A percentile compares a stretch with the other conserved stretches of the same genome.
phyloP scores from a whole-genome alignment of 331 rosid species.

The Acacia pycnantha region DNA sequence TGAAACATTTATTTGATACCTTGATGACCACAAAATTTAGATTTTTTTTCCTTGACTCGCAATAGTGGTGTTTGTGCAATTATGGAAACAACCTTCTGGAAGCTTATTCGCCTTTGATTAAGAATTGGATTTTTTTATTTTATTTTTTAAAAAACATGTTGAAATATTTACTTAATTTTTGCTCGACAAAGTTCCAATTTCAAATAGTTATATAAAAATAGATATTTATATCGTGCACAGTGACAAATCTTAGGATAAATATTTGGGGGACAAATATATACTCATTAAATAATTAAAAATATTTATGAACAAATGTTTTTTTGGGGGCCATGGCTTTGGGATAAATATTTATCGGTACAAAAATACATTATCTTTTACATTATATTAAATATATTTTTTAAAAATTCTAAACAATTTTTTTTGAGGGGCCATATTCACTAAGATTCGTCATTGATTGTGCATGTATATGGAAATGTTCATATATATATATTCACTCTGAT shows the following conservation, averaged over 20 bases:
- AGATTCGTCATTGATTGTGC: too few species aligned
- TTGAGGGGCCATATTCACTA: too few species aligned
- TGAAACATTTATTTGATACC: background rate
- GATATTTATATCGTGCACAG: background rate
- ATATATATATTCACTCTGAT: too few species aligned
- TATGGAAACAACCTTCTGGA: background rate
- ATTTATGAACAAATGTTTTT: too few species aligned
- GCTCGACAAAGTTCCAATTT: background rate
- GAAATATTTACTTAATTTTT: background rate
- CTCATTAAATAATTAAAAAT: too few species aligned
- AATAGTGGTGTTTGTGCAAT: background rate
- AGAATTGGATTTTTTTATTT: background rate
- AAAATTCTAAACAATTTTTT: too few species aligned
- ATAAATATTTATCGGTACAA: too few species aligned
- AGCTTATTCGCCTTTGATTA: background rate
- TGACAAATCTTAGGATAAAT: too few species aligned
- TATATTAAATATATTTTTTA: too few species aligned
- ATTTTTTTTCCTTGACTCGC: background rate
- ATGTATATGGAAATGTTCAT: background rate
- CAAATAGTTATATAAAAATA: background rate
- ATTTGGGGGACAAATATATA: too few species aligned
- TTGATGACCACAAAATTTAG: background rate
- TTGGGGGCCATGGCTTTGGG: too few species aligned
- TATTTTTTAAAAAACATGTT: background rate
- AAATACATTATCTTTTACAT: too few species aligned